phyloP scores from a whole-genome alignment of 2,329 filamentous ascomycete species.

The Cladosporium halotolerans region DNA sequence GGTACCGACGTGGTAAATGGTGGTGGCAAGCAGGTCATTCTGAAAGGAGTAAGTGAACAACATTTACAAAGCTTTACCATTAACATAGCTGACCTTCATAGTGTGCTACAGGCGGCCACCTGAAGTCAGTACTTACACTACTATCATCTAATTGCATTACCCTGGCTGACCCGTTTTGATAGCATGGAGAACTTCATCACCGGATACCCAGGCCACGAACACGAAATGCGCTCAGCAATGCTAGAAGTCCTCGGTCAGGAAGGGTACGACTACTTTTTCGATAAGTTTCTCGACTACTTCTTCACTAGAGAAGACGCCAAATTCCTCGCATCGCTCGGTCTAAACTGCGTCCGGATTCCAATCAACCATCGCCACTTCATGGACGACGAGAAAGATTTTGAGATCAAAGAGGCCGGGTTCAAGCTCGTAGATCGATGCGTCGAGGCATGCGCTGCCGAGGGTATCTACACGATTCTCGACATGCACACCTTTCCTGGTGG shows the following conservation, averaged over 20 bases:
- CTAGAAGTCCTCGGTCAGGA: slow-evolving; percentile 48
- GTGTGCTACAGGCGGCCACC: slow-evolving; percentile 13
- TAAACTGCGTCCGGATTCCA: slow-evolving; percentile 55
- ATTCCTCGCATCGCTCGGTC: slow-evolving; percentile 49
- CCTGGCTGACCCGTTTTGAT: slow-evolving; percentile 19
- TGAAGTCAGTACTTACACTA: slow-evolving; percentile 16
- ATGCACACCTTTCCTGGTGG: slow-evolving; percentile 46
- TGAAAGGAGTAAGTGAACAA: slow-evolving; percentile 39
- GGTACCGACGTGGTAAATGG: slow-evolving; percentile 42
- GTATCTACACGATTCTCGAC: slow-evolving; percentile 48
- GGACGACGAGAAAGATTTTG: slow-evolving; percentile 34
- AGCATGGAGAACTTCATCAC: slow-evolving; percentile 54
- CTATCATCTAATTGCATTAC: no score
- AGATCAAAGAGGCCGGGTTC: slow-evolving; percentile 43
- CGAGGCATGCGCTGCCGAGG: slow-evolving; percentile 41
- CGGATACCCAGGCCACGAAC: slow-evolving; percentile 55
- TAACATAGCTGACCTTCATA: background rate
- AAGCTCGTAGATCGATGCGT: slow-evolving; percentile 46
- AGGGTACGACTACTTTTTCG: slow-evolving; percentile 56
- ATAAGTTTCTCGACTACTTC: slow-evolving; percentile 52
- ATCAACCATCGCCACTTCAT: slow-evolving; percentile 57
- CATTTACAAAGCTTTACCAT: slow-evolving; percentile 32
- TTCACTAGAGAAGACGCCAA: slow-evolving; percentile 54
- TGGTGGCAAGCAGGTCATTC: slow-evolving; percentile 39
- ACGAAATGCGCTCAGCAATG: slow-evolving; percentile 50